Evolutionary conservation across 2,329 filamentous ascomycete species (phyloP).

Genomic region (Pseudogymnoascus sp.): DNA sequence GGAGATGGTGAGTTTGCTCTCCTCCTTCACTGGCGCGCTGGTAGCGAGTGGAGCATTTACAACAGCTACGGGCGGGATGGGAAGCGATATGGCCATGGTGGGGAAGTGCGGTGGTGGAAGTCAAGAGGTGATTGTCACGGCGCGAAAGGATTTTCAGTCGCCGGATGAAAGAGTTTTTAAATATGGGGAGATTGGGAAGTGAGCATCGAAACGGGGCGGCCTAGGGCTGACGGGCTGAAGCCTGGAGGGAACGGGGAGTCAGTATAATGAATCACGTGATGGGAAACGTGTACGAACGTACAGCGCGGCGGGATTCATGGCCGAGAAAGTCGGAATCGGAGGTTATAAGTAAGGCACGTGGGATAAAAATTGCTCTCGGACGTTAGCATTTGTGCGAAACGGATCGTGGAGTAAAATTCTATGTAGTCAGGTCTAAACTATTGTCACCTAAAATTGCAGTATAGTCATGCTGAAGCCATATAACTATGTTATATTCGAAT

Average conservation of each 20-base stretch:
- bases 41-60: not conserved
- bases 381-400: too few relatives aligned
- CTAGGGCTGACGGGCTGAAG: not conserved
- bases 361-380: too few relatives aligned
- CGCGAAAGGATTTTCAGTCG: not conserved
- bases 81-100: not conserved
- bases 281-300: not conserved
- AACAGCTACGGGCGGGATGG: not conserved
- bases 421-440: too few relatives aligned
- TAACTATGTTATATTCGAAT: too few relatives aligned
- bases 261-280: not conserved
- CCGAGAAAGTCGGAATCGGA: not conserved
- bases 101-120: not conserved
- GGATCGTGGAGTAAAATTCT: too few relatives aligned
- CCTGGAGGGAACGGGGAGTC: not conserved
- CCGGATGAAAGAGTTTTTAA: not conserved
- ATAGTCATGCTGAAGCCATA: too few relatives aligned
- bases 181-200: not conserved
- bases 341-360: not conserved
- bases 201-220: not conserved
- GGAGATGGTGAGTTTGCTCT: not conserved
- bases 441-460: too few relatives aligned
- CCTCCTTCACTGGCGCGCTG: not conserved
- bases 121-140: not conserved
- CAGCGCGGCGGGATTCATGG: not conserved